Base-by-base conservation (phyloP, 495 filamentous ascomycete species). In the Aspergillus saccharolyticus region DNA sequence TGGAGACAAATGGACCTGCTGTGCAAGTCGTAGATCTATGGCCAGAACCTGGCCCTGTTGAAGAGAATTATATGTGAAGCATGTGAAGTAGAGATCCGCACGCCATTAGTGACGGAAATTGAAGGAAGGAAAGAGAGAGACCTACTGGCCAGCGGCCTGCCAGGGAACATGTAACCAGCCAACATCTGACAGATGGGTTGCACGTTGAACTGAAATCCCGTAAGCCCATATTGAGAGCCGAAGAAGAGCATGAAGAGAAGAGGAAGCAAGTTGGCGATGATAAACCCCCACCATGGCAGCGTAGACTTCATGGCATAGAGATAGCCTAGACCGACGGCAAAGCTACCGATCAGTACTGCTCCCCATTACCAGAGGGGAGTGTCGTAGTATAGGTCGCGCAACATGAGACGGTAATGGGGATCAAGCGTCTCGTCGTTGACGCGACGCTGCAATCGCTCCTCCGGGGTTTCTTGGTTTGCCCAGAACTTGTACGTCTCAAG, bases 161-260 rank as follows among this genome's bases (percentile, higher is more conserved):
- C 22, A 0, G 47, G 47, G 22, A 50, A 50, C 47, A 50, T 50
- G 17, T 50, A 50, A 28, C 47, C 47, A 15, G 47, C 47, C 47
- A 50, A 30, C 47, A 50, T 50, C 47, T 50, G 47, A 50, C 47
- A 50, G 22, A 50, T 50, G 3, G 47, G 47, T 24, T 50, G 47
- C 14, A 50, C 47, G 22, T 50, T 50, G 22, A 50, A 50, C 22
- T 50, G 47, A 24, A 50, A 50, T 4, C 47, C 47, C 0, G 47
- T 50, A 15, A 50, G 22, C 14, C 47, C 47, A 28, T 50, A 50
- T 20, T 50, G 47, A 24, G 47, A 22, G 22, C 47, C 47, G 22
- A 50, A 50, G 47, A 50, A 50, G 22, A 50, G 47, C 47, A 50
- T 50, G 47, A 50, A 50, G 1, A 50, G 6, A 16, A 50, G 47